Percentiles rank a stretch among this genome's conserved stretches.
Evolutionary conservation across 2,329 filamentous ascomycete genomes (phyloP).

Genomic region (Dactylellina sp.): DNA sequence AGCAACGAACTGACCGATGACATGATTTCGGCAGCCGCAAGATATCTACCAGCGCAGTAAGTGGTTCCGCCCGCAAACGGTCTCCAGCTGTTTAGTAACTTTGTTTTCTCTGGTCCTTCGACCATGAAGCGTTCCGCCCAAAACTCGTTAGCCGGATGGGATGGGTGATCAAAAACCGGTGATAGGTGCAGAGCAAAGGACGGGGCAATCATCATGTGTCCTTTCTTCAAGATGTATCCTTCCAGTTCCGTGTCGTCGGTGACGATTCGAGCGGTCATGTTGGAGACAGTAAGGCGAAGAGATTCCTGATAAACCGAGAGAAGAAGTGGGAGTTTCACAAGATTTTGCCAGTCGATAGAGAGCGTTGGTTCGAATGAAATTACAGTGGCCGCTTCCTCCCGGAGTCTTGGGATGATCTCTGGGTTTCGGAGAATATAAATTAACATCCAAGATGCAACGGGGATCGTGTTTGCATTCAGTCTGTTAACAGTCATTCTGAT

Average conservation of each 20-base stretch:
- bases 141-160: constrained; percentile 36
- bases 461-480: constrained; percentile 31
- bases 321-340: constrained; percentile 31
- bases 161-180: constrained; percentile 29
- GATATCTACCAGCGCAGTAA: constrained; percentile 42
- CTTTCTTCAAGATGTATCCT: constrained; percentile 41
- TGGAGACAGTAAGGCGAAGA: constrained; percentile 34
- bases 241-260: constrained; percentile 35
- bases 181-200: constrained; percentile 35
- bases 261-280: constrained; percentile 36
- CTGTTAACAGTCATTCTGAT: not conserved
- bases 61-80: constrained; percentile 42
- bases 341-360: constrained; percentile 14
- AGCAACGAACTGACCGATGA: constrained; percentile 19
- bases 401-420: constrained; percentile 21
- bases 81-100: constrained; percentile 47
- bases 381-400: constrained; percentile 26
- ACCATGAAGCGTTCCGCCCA: constrained; percentile 48
- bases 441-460: constrained; percentile 23
- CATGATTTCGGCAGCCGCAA: constrained; percentile 25
- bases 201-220: constrained; percentile 35
- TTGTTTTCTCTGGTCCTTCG: constrained; percentile 27
- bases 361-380: constrained; percentile 23
- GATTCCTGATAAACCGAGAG: constrained; percentile 38
- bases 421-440: constrained; percentile 44